A percentile compares a stretch with the other conserved stretches of the same genome.
phyloP scores from a whole-genome alignment of 257 asterid species.

The Ophiorrhiza pumila region DNA sequence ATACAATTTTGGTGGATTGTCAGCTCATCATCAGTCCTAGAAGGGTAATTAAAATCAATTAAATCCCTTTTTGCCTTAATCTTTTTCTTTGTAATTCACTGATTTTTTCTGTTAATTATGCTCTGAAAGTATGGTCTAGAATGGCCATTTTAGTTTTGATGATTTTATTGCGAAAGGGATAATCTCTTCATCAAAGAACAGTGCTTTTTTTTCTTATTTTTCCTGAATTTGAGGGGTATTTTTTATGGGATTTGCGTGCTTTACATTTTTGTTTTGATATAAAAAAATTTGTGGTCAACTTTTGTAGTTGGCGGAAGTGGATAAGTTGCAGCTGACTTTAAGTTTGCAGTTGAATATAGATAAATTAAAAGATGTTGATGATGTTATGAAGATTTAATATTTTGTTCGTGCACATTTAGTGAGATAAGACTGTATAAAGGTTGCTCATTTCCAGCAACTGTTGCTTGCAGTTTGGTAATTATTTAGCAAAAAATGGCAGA shows the following conservation, averaged over 20 bases:
- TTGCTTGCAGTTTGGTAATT: slow-evolving; percentile 34
- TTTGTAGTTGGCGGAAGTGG: slow-evolving; percentile 11
- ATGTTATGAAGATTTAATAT: neutral
- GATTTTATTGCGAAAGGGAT: neutral
- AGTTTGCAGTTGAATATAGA: neutral
- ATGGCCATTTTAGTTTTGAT: neutral
- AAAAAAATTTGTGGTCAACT: neutral
- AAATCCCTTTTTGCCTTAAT: neutral
- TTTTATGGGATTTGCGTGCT: neutral
- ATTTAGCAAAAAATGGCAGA: slow-evolving; percentile 46
- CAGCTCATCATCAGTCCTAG: neutral
- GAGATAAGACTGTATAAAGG: neutral
- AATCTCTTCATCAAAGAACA: neutral
- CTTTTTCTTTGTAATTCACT: neutral
- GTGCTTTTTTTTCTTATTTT: neutral
- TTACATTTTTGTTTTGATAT: neutral
- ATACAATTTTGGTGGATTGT: neutral
- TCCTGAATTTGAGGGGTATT: neutral
- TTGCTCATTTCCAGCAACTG: neutral
- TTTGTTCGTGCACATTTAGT: neutral
- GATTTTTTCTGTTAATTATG: neutral
- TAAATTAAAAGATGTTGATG: neutral
- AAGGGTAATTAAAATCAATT: neutral
- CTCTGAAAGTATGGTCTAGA: no score
- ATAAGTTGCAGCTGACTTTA: neutral